Conservation (phyloP, 2,329 filamentous ascomycete genomes). For the Cladosporium cucumerinum region DNA sequence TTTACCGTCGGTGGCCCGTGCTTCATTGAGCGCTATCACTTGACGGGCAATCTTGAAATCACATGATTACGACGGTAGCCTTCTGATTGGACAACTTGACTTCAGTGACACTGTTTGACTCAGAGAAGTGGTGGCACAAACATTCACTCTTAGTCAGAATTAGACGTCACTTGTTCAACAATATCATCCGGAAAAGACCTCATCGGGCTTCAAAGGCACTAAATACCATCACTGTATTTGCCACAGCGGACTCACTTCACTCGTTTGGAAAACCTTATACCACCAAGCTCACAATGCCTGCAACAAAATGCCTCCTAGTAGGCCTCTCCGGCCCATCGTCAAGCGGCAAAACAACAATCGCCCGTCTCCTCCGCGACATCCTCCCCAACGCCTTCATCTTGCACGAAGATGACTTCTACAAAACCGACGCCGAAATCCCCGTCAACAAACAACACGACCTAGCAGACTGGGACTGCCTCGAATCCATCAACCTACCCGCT, state of each 20-base stretch:
- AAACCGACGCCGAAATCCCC: slow-evolving; percentile 66
- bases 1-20: slow-evolving; percentile 7
- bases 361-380: slow-evolving; percentile 76
- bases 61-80: background rate
- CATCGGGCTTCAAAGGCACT: background rate
- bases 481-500: slow-evolving; percentile 67
- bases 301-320: slow-evolving; percentile 50
- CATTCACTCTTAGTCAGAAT: background rate
- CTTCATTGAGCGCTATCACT: background rate
- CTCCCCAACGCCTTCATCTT: slow-evolving; percentile 74
- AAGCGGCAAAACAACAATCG: slow-evolving; percentile 91
- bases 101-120: background rate
- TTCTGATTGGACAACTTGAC: background rate
- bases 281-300: background rate
- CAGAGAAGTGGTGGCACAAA: background rate
- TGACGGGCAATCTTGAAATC: background rate
- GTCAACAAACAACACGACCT: slow-evolving; percentile 48
- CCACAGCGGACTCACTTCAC: background rate
- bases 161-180: background rate
- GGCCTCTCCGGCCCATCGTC: slow-evolving; percentile 87
- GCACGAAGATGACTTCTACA: slow-evolving; percentile 96
- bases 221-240: background rate
- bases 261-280: background rate
- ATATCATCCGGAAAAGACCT: background rate
- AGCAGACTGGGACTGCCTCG: slow-evolving; percentile 88